These are phyloP conservation scores for Neckera pumila DNA, from an alignment of 225 moss, liverwort and hornwort species.

Conservation along the genomic window DNA sequence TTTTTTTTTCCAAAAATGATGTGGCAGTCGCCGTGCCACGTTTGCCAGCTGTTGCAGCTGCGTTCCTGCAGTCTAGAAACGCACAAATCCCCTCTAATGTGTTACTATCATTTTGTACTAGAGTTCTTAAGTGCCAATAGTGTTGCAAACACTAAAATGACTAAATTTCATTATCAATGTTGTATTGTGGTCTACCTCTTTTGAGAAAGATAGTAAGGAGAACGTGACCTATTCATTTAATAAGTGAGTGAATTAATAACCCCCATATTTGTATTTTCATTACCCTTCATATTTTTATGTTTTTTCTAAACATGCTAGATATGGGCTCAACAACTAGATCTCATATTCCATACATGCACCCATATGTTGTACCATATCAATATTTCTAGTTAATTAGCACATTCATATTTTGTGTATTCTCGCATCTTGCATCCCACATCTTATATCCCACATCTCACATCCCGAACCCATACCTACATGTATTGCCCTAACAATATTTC, in stretches of 20 bases:
- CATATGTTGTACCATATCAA: rapidly evolving
- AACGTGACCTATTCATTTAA: too few relatives aligned
- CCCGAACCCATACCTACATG: rapidly evolving
- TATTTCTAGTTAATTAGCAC: rapidly evolving
- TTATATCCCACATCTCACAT: too few relatives aligned
- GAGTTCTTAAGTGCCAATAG: background rate
- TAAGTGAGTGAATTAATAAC: background rate
- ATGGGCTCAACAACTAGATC: background rate
- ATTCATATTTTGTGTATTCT: rapidly evolving
- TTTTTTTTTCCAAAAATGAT: too few relatives aligned
- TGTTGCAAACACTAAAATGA: background rate
- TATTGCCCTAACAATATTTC: too few relatives aligned
- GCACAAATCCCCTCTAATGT: too few relatives aligned
- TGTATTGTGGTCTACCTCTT: rapidly evolving
- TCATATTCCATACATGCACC: background rate
- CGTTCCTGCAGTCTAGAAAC: too few relatives aligned
- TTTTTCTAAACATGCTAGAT: background rate
- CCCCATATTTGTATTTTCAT: background rate
- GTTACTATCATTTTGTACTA: background rate
- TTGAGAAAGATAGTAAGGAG: background rate
- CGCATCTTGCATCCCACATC: rapidly evolving
- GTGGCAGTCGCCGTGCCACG: too few relatives aligned
- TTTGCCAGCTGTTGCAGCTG: too few relatives aligned
- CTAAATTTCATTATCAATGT: background rate
- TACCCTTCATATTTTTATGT: rapidly evolving